These are phyloP conservation scores for Gentiana straminea DNA, from an alignment of 257 asterid species.

Conservation along the genomic window DNA sequence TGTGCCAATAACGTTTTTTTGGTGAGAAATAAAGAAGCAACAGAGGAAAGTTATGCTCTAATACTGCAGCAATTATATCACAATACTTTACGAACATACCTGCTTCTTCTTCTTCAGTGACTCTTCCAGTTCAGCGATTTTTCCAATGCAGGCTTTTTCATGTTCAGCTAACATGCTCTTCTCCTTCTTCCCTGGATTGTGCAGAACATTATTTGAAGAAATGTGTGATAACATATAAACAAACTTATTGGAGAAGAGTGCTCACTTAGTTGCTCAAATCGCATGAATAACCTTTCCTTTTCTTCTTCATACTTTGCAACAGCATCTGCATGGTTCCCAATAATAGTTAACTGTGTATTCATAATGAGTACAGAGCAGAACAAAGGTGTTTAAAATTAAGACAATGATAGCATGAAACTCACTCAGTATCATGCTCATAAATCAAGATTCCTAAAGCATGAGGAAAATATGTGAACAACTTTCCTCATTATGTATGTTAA, in stretches of 20 bases:
- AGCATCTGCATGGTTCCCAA: conserved; percentile 38
- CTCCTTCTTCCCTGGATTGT: conserved; percentile 77
- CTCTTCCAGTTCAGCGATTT: conserved; percentile 72
- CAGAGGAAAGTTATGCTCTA: neutral
- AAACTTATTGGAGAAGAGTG: neutral
- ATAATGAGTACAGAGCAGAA: neutral
- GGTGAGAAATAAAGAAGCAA: neutral
- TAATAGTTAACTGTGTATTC: neutral
- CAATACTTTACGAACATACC: conserved; percentile 28
- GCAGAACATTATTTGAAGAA: neutral
- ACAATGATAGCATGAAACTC: no score
- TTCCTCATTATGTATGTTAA: no score
- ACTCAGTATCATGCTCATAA: no score
- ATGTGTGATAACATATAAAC: neutral
- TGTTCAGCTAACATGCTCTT: conserved; percentile 59
- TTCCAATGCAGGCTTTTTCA: conserved; percentile 55
- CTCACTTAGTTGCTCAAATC: conserved; percentile 88
- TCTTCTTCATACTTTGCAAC: conserved; percentile 81
- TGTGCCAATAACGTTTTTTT: conserved; percentile 2
- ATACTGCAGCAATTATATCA: neutral
- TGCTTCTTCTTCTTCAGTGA: conserved; percentile 89
- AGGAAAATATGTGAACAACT: no score
- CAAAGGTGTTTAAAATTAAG: neutral
- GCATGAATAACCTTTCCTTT: conserved; percentile 47
- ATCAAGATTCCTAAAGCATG: no score